Conservation (phyloP, 148 eudicot genomes). For the Polygonum aviculare region DNA sequence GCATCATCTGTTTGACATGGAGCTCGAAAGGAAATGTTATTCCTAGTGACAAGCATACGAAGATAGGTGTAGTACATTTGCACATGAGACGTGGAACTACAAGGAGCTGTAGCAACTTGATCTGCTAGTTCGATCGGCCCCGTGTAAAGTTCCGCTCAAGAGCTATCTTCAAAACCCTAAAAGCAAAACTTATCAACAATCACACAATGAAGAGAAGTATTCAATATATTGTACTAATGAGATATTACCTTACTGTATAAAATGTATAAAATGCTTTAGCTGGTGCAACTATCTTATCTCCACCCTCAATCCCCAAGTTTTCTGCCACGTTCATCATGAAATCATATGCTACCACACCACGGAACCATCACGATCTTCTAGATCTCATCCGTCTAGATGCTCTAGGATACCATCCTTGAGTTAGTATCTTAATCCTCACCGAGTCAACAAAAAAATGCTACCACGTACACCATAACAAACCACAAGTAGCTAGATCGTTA, state of each 20-base stretch:
- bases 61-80: too few relatives aligned
- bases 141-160: conserved; percentile 55
- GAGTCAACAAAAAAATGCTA: too few relatives aligned
- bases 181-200: background rate
- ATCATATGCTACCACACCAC: conserved; percentile 30
- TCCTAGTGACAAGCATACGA: too few relatives aligned
- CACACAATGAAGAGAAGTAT: conserved; percentile 5
- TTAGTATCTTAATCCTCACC: too few relatives aligned
- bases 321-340: conserved; percentile 27
- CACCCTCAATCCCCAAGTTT: conserved; percentile 48
- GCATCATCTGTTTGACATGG: too few relatives aligned
- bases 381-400: too few relatives aligned
- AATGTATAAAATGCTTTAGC: conserved; percentile 44
- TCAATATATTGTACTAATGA: background rate
- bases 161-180: conserved; percentile 44
- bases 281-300: conserved; percentile 40
- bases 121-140: conserved; percentile 71
- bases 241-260: conserved; percentile 36
- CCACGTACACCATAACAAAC: conserved; percentile 2
- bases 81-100: too few relatives aligned
- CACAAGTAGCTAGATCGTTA: background rate
- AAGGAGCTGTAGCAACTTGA: conserved; percentile 48
- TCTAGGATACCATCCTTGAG: too few relatives aligned
- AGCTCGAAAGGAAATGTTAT: too few relatives aligned
- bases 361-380: too few relatives aligned